These are phyloP conservation scores for Trifolium pratense DNA, from an alignment of 306 rosid species.

Conservation along the genomic window DNA sequence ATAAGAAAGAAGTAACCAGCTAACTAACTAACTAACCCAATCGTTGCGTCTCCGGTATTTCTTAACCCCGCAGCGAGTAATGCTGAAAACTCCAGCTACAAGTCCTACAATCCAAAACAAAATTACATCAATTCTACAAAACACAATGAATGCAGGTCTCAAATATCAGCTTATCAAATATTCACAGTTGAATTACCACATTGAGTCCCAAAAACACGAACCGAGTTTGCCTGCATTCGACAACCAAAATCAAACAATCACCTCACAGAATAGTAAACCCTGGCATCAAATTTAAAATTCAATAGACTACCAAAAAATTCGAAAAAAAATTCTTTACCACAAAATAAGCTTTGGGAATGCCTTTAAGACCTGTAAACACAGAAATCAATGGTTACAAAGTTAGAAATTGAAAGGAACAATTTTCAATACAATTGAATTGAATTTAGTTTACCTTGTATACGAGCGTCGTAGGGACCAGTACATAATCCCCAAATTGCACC, in stretches of 20 bases:
- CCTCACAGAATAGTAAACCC: slow-evolving; percentile 32
- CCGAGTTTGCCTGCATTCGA: slow-evolving; percentile 63
- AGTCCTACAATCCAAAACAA: slow-evolving; percentile 57
- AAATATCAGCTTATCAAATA: not conserved
- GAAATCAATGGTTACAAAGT: slow-evolving; percentile 1
- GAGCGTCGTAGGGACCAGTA: slow-evolving; percentile 76
- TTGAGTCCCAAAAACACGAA: slow-evolving; percentile 56
- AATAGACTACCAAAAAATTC: not conserved
- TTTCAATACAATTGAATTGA: not conserved
- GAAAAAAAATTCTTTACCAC: slow-evolving; percentile 54
- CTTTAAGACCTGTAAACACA: slow-evolving; percentile 62
- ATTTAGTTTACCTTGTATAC: slow-evolving; percentile 54
- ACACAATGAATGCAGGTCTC: slow-evolving; percentile 16
- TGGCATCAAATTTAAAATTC: slow-evolving; percentile 4
- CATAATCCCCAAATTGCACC: slow-evolving; percentile 91
- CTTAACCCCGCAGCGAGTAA: slow-evolving; percentile 71
- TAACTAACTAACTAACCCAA: slow-evolving; percentile 66
- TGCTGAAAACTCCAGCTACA: slow-evolving; percentile 64
- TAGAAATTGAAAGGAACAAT: not conserved
- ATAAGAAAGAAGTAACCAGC: not conserved
- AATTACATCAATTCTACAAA: slow-evolving; percentile 35
- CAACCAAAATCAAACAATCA: slow-evolving; percentile 38
- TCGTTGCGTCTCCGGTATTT: slow-evolving; percentile 66
- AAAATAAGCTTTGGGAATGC: slow-evolving; percentile 61
- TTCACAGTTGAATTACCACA: slow-evolving; percentile 59